Evolutionary conservation across 2,329 filamentous ascomycete genomes (phyloP).

Genomic region (Fusarium anguioides): DNA sequence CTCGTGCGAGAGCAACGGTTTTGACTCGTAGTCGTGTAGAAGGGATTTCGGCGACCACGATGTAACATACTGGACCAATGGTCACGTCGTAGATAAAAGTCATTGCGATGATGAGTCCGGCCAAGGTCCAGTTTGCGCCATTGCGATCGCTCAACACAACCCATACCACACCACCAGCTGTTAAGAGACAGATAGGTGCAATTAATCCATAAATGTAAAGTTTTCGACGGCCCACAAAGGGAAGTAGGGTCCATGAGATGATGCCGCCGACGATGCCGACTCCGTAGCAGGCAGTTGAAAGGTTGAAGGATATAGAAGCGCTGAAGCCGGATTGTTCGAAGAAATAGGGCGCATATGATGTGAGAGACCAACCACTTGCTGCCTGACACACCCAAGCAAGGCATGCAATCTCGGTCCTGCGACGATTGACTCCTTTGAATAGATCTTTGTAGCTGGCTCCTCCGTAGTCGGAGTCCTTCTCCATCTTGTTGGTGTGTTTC

Average conservation of each 20-base stretch:
- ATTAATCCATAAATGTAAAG: constrained; percentile 54
- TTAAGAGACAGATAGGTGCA: constrained; percentile 46
- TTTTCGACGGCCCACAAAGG: constrained; percentile 53
- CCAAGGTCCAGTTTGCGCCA: constrained; percentile 51
- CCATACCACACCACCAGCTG: constrained; percentile 54
- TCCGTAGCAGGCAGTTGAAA: constrained; percentile 53
- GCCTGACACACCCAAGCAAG: constrained; percentile 45
- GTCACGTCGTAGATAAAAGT: constrained; percentile 51
- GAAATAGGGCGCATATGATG: constrained; percentile 52
- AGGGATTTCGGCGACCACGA: constrained; percentile 54
- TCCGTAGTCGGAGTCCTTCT: constrained; percentile 53
- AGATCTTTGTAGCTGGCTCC: constrained; percentile 42
- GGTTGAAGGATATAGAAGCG: constrained; percentile 51
- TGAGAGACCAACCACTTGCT: constrained; percentile 40
- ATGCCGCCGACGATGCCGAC: constrained; percentile 56
- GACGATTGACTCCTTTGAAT: constrained; percentile 42
- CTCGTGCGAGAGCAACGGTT: constrained; percentile 54
- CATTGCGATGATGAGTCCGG: constrained; percentile 54
- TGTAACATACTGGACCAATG: constrained; percentile 47
- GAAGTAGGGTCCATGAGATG: constrained; percentile 54
- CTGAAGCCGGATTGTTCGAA: constrained; percentile 56
- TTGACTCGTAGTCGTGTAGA: constrained; percentile 54
- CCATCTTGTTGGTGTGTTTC: constrained; percentile 56
- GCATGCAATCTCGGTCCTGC: constrained; percentile 46
- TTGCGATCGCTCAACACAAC: constrained; percentile 42